These are phyloP conservation scores for Dovyalis caffra DNA, from an alignment of 345 rosid genomes.

Conservation along the genomic window DNA sequence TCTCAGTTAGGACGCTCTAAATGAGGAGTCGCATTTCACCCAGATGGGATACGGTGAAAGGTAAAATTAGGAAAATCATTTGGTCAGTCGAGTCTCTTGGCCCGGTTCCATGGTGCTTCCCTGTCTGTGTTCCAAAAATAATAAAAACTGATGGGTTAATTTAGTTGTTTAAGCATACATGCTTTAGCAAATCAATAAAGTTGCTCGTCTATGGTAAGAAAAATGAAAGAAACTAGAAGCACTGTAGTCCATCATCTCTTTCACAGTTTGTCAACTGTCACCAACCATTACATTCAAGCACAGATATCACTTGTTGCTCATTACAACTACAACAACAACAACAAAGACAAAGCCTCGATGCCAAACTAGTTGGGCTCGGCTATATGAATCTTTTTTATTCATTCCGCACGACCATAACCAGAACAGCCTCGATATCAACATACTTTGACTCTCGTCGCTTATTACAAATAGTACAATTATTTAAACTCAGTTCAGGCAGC, in stretches of 20 bases:
- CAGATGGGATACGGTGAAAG: background rate
- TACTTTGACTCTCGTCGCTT: background rate
- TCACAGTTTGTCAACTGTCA: no score
- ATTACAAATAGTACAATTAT: background rate
- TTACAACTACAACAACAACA: background rate
- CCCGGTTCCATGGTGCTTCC: background rate
- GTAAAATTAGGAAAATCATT: slow-evolving; percentile 1
- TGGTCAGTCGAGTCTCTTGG: background rate
- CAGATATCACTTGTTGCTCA: background rate
- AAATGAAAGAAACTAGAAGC: background rate
- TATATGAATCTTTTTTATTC: background rate
- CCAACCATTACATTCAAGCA: background rate
- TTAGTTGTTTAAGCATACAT: background rate
- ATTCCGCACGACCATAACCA: background rate
- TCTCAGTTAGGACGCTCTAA: background rate
- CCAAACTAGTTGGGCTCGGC: background rate
- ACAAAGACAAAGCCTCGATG: background rate
- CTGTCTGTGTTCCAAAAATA: background rate
- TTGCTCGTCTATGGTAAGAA: background rate
- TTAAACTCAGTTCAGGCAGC: background rate
- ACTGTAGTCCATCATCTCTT: no score
- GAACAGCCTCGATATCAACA: background rate
- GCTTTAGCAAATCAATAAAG: background rate
- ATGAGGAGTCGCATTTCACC: background rate
- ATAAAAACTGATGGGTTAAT: background rate